Evolutionary conservation across 2,329 filamentous ascomycete species (phyloP).

Genomic region (Ophiobolus disseminans): DNA sequence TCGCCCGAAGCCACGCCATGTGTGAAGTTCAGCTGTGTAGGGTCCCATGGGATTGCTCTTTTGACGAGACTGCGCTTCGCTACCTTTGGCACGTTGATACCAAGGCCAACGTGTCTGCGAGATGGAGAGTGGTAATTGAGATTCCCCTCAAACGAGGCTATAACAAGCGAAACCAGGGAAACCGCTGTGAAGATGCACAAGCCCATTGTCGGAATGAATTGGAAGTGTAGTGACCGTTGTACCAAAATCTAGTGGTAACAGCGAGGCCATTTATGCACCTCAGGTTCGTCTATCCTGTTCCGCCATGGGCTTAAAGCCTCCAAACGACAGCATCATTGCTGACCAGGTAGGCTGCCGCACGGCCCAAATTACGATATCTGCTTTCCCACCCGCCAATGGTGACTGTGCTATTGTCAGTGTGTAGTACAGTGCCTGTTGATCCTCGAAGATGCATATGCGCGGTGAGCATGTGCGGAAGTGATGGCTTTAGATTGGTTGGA

Average conservation of each 20-base stretch:
- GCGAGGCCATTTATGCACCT: too few species aligned
- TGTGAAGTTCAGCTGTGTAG: slow-evolving; percentile 45
- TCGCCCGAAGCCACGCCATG: slow-evolving; percentile 59
- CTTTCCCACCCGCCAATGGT: slow-evolving; percentile 7
- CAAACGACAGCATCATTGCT: slow-evolving; percentile 5
- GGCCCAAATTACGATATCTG: neutral
- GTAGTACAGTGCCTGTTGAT: slow-evolving; percentile 15
- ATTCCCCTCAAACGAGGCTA: slow-evolving; percentile 52
- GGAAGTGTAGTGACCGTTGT: too few species aligned
- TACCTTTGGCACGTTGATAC: slow-evolving; percentile 67
- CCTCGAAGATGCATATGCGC: slow-evolving; percentile 15
- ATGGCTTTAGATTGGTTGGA: slow-evolving; percentile 13
- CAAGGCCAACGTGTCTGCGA: slow-evolving; percentile 66
- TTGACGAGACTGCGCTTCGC: slow-evolving; percentile 56
- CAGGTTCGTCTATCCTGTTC: neutral
- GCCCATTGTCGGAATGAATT: too few species aligned
- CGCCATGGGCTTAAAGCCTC: neutral
- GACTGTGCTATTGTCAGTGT: slow-evolving; percentile 12
- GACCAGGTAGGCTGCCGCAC: neutral
- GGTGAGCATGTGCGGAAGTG: slow-evolving; percentile 16
- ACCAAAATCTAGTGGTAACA: too few species aligned
- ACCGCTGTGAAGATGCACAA: slow-evolving; percentile 19
- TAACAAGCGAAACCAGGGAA: slow-evolving; percentile 20
- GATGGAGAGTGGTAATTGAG: slow-evolving; percentile 73
- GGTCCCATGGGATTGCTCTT: slow-evolving; percentile 43